These are phyloP conservation scores for Plasmodium berghei DNA, from an alignment of 169 alveolate species.

Conservation along the genomic window DNA sequence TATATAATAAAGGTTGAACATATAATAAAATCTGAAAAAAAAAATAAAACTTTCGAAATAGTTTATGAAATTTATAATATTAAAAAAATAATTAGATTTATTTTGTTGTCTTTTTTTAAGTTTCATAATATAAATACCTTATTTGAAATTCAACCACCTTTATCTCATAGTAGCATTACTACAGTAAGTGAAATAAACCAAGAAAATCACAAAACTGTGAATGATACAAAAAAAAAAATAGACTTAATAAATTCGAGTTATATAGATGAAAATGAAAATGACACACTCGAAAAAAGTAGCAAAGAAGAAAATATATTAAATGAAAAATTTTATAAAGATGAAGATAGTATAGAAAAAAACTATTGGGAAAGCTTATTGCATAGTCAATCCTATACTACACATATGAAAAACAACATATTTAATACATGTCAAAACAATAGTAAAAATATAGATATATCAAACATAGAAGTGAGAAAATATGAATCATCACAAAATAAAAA, in stretches of 20 bases:
- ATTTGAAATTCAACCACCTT: background rate
- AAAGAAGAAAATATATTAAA: background rate
- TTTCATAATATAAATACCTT: slow-evolving; percentile 3
- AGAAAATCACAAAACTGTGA: too few species aligned
- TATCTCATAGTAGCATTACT: background rate
- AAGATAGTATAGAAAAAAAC: too few species aligned
- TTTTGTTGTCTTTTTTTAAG: slow-evolving; percentile 20
- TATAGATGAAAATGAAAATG: background rate
- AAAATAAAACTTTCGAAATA: slow-evolving; percentile 11
- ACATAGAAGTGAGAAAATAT: background rate
- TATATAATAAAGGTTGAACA: slow-evolving; percentile 6
- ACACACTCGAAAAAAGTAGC: background rate
- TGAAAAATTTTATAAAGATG: background rate
- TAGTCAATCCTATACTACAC: too few species aligned
- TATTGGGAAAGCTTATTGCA: too few species aligned
- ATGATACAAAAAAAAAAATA: too few species aligned
- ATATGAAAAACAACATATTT: too few species aligned
- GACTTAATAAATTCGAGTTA: too few species aligned
- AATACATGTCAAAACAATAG: background rate
- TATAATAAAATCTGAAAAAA: background rate
- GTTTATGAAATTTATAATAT: slow-evolving; percentile 12
- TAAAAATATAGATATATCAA: background rate
- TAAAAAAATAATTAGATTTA: slow-evolving; percentile 27
- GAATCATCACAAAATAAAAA: background rate
- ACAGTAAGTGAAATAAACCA: background rate